Percentiles rank a stretch among this genome's conserved stretches.
phyloP scores from a whole-genome alignment of 2,329 filamentous ascomycete genomes.

The Epicoccum sorghinum region DNA sequence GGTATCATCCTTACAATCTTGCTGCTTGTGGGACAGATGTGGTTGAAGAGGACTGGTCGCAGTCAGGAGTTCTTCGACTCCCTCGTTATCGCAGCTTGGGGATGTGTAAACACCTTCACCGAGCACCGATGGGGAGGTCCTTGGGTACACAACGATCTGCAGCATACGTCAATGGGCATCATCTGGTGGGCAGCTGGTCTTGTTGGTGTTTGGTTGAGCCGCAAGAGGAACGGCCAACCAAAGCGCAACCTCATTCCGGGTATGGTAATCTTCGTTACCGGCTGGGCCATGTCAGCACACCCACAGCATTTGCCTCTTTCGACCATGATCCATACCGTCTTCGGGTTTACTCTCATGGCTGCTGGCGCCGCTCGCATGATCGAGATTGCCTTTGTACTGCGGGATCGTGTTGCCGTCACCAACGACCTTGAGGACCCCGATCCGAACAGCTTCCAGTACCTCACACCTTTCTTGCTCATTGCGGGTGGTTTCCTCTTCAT shows the following conservation, averaged over 20 bases:
- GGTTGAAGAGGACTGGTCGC: constrained; percentile 80
- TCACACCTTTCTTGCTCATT: constrained; percentile 78
- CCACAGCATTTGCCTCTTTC: constrained; percentile 84
- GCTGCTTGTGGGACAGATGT: constrained; percentile 84
- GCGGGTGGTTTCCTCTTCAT: constrained; percentile 96
- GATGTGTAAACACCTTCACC: constrained; percentile 96
- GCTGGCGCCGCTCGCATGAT: constrained; percentile 84
- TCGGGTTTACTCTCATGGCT: constrained; percentile 94
- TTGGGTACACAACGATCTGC: constrained; percentile 93
- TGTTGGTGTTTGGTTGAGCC: constrained; percentile 89
- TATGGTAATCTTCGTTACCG: constrained; percentile 88
- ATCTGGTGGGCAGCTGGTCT: constrained; percentile 97
- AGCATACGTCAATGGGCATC: constrained; percentile 99
- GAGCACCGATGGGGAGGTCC: constrained; percentile 90
- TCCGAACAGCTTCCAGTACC: constrained; percentile 74
- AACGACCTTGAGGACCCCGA: constrained; percentile 72
- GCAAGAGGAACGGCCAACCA: constrained; percentile 79
- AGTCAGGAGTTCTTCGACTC: constrained; percentile 98
- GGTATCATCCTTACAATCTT: constrained; percentile 86
- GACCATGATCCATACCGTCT: constrained; percentile 84
- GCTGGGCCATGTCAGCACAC: constrained; percentile 94
- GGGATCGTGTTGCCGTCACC: constrained; percentile 69
- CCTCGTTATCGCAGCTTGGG: constrained; percentile 89
- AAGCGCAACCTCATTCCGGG: constrained; percentile 93
- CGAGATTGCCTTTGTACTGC: constrained; percentile 87